Evolutionary conservation across 2,329 filamentous ascomycete species (phyloP).

Genomic region (Karstenula rhodostoma): DNA sequence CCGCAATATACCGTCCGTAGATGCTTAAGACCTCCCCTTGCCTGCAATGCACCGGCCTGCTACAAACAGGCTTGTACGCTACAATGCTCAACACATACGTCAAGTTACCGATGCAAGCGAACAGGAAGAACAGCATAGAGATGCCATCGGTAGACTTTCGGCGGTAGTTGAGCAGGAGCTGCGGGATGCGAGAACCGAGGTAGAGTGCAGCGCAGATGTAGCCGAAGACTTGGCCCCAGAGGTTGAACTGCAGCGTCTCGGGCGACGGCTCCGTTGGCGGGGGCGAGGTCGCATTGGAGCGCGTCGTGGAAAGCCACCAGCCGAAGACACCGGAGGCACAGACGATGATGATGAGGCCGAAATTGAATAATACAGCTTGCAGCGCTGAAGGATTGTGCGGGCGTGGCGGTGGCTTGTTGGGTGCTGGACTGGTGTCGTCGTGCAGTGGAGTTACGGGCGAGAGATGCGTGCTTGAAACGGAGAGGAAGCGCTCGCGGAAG

Average conservation of each 20-base stretch:
- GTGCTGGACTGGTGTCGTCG: conserved; percentile 33
- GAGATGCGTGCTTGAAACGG: conserved; percentile 71
- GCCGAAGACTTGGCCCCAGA: conserved; percentile 88
- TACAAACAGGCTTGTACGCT: conserved; percentile 81
- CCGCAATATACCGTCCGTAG: conserved; percentile 83
- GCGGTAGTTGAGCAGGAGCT: conserved; percentile 89
- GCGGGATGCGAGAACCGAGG: conserved; percentile 86
- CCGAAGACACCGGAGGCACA: conserved; percentile 83
- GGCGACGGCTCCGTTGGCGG: conserved; percentile 44
- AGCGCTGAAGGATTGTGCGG: conserved; percentile 53
- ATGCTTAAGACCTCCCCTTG: conserved; percentile 70
- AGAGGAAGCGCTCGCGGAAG: conserved; percentile 58
- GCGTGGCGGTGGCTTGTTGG: conserved; percentile 52
- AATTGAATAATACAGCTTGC: conserved; percentile 75
- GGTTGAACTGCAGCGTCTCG: conserved; percentile 70
- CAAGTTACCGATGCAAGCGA: conserved; percentile 93
- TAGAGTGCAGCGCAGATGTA: conserved; percentile 92
- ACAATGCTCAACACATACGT: conserved; percentile 94
- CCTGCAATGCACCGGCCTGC: conserved; percentile 58
- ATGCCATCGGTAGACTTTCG: conserved; percentile 94
- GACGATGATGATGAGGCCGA: conserved; percentile 78
- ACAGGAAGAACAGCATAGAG: conserved; percentile 93
- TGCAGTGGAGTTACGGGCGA: conserved; percentile 86
- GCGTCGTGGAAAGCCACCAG: conserved; percentile 74
- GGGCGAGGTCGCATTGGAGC: conserved; percentile 37